A percentile compares a stretch with the other conserved stretches of the same genome.
These are phyloP conservation scores for Allium cepa DNA, from an alignment of 106 monocot species.

Conservation along the genomic window DNA sequence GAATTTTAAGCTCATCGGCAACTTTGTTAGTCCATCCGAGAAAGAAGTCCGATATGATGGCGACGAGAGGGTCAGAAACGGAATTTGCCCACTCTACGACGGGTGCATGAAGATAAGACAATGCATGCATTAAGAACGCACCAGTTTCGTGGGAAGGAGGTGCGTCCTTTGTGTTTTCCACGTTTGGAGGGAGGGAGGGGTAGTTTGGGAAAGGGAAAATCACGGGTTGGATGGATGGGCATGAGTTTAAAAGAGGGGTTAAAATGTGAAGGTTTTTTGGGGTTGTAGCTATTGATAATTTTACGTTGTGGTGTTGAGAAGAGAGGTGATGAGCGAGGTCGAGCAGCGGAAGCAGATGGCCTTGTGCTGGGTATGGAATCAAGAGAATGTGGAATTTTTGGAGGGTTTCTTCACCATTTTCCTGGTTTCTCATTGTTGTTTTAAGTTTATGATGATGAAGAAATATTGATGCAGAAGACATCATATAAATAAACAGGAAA, in stretches of 20 bases:
- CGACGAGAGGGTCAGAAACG: slow-evolving; percentile 9
- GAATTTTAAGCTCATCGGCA: slow-evolving; percentile 24
- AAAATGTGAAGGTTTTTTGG: not conserved
- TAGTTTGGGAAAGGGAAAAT: not conserved
- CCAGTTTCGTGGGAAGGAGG: slow-evolving; percentile 9
- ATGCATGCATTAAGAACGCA: slow-evolving; percentile 9
- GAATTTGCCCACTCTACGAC: not conserved
- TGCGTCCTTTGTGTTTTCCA: slow-evolving; percentile 18
- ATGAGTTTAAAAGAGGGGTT: not conserved
- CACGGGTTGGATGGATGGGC: not conserved
- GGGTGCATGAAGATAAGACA: slow-evolving; percentile 6
- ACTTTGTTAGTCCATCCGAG: slow-evolving; percentile 28
- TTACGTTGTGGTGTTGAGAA: not conserved
- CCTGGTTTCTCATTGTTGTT: not conserved
- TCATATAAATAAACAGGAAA: no score
- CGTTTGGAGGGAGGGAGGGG: slow-evolving; percentile 3
- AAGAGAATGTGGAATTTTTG: slow-evolving; percentile 29
- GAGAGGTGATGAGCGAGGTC: slow-evolving; percentile 1
- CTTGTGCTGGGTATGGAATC: slow-evolving; percentile 56
- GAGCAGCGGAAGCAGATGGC: slow-evolving; percentile 41
- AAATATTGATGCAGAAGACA: no score
- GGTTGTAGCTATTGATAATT: not conserved
- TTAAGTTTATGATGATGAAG: not conserved
- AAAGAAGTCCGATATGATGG: slow-evolving; percentile 40
- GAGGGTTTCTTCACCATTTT: not conserved